Percentiles rank a stretch among this genome's conserved stretches.
These are phyloP conservation scores for Teratosphaeria nubilosa DNA, from an alignment of 2,329 filamentous ascomycete genomes.

Conservation along the genomic window DNA sequence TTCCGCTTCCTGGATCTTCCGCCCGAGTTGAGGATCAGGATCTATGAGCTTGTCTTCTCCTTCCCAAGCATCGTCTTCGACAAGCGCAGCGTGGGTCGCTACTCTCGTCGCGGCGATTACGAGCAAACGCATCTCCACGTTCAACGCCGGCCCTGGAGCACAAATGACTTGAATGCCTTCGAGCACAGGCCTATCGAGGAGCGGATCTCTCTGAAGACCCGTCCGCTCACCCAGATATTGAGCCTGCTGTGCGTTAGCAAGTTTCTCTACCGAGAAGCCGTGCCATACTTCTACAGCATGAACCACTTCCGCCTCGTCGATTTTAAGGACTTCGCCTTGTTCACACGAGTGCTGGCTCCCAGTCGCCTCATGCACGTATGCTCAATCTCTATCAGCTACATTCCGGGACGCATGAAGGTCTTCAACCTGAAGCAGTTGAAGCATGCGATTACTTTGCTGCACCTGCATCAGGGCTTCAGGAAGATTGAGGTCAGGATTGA, in stretches of 20 bases:
- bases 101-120: neutral
- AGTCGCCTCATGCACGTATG: neutral
- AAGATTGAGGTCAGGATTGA: neutral
- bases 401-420: neutral
- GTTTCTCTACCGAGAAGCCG: constrained; percentile 7
- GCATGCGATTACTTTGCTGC: neutral
- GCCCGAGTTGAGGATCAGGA: neutral
- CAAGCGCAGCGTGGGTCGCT: neutral
- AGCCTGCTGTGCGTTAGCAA: constrained; percentile 8
- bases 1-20: constrained; percentile 2
- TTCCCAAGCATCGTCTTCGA: neutral
- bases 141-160: neutral
- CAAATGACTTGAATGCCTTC: neutral
- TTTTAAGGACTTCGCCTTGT: neutral
- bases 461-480: neutral
- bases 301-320: constrained; percentile 6
- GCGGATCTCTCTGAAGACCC: neutral
- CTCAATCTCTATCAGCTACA: neutral
- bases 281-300: constrained; percentile 8
- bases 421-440: neutral
- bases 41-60: constrained; percentile 3
- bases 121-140: neutral
- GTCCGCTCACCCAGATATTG: neutral
- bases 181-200: neutral
- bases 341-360: neutral